Conservation (phyloP, 2,329 filamentous ascomycete genomes). For the Emergomyces africanus region DNA sequence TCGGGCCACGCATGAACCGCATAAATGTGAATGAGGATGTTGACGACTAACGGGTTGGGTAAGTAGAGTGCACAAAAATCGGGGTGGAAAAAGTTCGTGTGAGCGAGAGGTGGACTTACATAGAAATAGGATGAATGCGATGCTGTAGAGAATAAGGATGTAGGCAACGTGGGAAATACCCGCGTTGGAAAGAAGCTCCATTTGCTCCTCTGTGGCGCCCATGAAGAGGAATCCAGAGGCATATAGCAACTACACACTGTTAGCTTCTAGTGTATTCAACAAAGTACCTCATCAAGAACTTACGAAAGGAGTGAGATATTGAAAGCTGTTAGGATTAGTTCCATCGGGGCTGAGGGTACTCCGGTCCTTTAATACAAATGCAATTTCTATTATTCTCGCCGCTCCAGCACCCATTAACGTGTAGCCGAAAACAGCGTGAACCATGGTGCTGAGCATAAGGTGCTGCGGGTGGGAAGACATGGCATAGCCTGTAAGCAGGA, state of each 20-base stretch:
- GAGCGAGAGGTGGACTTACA: conserved; percentile 38
- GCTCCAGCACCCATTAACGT: conserved; percentile 84
- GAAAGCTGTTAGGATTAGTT: conserved; percentile 57
- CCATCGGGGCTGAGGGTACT: conserved; percentile 53
- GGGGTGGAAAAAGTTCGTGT: not conserved
- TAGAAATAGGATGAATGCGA: conserved; percentile 82
- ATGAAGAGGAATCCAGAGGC: conserved; percentile 94
- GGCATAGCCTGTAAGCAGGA: conserved; percentile 84
- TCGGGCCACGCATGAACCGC: conserved; percentile 47
- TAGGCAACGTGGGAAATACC: conserved; percentile 83
- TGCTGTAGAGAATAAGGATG: conserved; percentile 77
- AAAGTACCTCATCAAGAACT: conserved; percentile 30
- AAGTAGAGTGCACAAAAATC: not conserved
- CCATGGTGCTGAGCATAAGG: conserved; percentile 70
- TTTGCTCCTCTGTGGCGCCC: conserved; percentile 95
- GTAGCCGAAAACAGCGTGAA: conserved; percentile 84
- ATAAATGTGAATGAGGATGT: conserved; percentile 76
- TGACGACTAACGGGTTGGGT: conserved; percentile 43
- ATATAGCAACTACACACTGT: conserved; percentile 56
- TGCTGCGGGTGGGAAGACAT: conserved; percentile 89
- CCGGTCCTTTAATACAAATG: conserved; percentile 70
- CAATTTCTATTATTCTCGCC: conserved; percentile 77
- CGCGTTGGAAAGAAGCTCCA: conserved; percentile 60
- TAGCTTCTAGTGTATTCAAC: not conserved
- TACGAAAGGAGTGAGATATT: conserved; percentile 58